Evolutionary conservation across 148 eudicot genomes (phyloP), one percentile per base, ranked within the genome.

Genomic region (Suaeda aralocaspica): DNA sequence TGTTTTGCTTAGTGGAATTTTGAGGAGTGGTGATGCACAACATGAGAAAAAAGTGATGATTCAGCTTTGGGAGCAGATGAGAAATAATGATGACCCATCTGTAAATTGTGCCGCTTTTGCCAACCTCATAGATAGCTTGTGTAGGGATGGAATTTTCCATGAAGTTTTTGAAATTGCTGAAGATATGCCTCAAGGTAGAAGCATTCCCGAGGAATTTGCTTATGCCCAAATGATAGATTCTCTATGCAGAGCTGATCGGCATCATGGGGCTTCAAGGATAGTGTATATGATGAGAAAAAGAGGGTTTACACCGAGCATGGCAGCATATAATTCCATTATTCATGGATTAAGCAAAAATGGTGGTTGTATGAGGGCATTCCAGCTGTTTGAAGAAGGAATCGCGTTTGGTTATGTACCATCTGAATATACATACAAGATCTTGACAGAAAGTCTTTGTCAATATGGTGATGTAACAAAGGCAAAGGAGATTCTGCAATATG

Each of bases 281-380:
- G 83, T 84, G 57, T 88, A 89, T 82, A 78, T 92, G 59, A 91
- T 93, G 96, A 91, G 85, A 66, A 85, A 82, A 76, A 83, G 78
- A 75, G 94, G 96, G 19, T 77, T 79, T 51, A 77, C 33, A 9
- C 96, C 96, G 34, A 85, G 96, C 68, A 71, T 68, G 26, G 78
- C 78, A 42, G 86, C 89, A 6, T 93, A 90, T 79, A 88, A 93
- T 78, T 76, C 83, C 65, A 83, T 89, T 49, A 77, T 93, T 41
- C 96, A 93, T 74, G 98, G 98, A 18, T 75, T 91, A 28, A 73
- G 89, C 51, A 81, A 73, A 72, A 85, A 83, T 34, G 87, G 87
- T 31, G 89, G 91, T 46, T 88, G 81, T 83, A 87, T 90, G 84
- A 87, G 98, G 83, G 98, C 96, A 48, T 93, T 80, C 70, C 98